phyloP scores from a whole-genome alignment of 345 rosid species.

The Arabis alpina region DNA sequence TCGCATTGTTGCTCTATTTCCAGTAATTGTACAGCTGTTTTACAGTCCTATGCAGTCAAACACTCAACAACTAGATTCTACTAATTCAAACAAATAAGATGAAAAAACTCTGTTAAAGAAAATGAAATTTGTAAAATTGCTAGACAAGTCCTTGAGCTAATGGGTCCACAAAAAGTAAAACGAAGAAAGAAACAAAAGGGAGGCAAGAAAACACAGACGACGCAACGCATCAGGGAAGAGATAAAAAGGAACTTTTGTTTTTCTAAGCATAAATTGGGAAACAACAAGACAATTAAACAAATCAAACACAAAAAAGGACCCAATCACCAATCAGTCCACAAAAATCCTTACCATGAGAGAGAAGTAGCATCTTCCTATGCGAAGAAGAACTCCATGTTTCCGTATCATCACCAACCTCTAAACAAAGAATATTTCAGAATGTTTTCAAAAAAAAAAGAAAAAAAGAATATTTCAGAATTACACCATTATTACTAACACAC shows the following conservation, averaged over 20 bases:
- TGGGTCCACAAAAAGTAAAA: slow-evolving; percentile 37
- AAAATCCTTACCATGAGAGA: slow-evolving; percentile 43
- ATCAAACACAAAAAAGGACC: slow-evolving; percentile 15
- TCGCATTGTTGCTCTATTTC: too few relatives aligned
- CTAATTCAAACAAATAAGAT: too few relatives aligned
- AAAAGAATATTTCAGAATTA: not conserved
- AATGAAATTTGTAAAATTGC: too few relatives aligned
- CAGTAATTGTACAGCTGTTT: slow-evolving; percentile 13
- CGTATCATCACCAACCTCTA: slow-evolving; percentile 17
- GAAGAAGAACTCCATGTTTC: slow-evolving; percentile 1
- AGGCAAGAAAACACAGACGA: slow-evolving; percentile 44
- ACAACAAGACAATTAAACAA: not conserved
- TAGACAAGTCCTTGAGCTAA: slow-evolving; percentile 16
- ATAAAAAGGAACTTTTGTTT: not conserved
- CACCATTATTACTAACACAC: not conserved
- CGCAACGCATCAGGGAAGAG: slow-evolving; percentile 32
- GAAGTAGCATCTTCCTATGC: slow-evolving; percentile 64
- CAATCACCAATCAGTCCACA: slow-evolving; percentile 2
- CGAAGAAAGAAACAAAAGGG: slow-evolving; percentile 44
- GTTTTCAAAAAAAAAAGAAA: too few relatives aligned
- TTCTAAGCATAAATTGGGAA: slow-evolving; percentile 11
- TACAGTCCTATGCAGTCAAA: slow-evolving; percentile 16
- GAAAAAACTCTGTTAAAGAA: too few relatives aligned
- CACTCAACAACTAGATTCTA: slow-evolving; percentile 5
- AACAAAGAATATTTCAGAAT: too few relatives aligned